Base-by-base conservation (phyloP, 179 eudicot genomes). In the Nepenthes alata region DNA sequence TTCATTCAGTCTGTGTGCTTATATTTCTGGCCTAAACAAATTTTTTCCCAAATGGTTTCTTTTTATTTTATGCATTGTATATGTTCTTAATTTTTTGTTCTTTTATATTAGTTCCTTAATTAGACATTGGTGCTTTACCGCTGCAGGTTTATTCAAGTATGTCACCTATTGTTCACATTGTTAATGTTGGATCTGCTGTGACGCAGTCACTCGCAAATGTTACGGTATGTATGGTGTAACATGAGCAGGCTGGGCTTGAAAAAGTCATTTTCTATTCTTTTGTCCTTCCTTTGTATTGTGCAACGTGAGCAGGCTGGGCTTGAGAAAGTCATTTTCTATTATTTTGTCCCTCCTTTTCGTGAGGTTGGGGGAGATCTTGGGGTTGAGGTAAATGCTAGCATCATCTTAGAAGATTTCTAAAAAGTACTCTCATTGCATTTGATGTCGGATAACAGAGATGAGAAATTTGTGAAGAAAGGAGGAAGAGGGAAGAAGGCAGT, bases 141-240 rank as follows among this genome's bases (percentile, higher is more conserved):
- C 56, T 56, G 66, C 86, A 88, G 96, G 96, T 77, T 67, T 88
- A 88, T 76, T 55, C 96, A 45, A 88, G 96, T 65, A 84, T 88
- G 72, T 81, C 94, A 35, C 94, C 94, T 13, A 66, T 88, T 70
- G 94, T 82, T 56, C 90, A 86, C 75, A 80, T 86, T 72, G 90
- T 86, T 57, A 71, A 86, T 73, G 72, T 82, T 67, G 81, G 81
- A 66, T 83, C 96, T 41, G 72, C 82, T 69, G 68, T 69, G 53
- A 80, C 72, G 2, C 83, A 86, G 57, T 88, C 94, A 60, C 70
- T 70, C 61, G 96, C 96, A 62, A 88, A 88, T 66, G 75, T 86
- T 36, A 88, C 85, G 69, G 96, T 88, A 72, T 38, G 88, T 55
- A 55, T 47, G 61, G 11, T 60, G 34, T 37, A 13, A 51, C 34